These are phyloP conservation scores for Xylaria sp. DNA, from an alignment of 495 filamentous ascomycete genomes.

Conservation along the genomic window DNA sequence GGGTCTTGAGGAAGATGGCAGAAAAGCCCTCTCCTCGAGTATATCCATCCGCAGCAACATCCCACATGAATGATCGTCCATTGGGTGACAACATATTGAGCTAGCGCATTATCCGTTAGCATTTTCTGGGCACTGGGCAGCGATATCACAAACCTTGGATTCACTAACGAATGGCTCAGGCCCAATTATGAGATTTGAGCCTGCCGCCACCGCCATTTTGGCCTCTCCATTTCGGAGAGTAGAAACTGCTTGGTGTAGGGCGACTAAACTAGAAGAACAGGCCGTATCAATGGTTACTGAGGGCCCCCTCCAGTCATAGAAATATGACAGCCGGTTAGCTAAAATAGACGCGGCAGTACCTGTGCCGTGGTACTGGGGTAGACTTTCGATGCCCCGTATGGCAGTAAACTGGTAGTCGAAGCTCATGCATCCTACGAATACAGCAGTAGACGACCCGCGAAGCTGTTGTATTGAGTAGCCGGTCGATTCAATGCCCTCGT, in stretches of 20 bases:
- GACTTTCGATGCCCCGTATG: background rate
- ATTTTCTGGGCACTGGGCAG: background rate
- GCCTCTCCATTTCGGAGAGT: conserved; percentile 51
- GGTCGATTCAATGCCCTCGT: conserved; percentile 45
- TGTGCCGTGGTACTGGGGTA: background rate
- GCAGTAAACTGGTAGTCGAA: background rate
- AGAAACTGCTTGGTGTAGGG: conserved; percentile 48
- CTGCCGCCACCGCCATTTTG: conserved; percentile 47
- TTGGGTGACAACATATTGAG: conserved; percentile 42
- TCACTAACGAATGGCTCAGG: conserved; percentile 44
- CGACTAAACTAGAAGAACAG: conserved; percentile 51
- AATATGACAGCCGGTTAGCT: background rate
- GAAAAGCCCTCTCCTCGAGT: conserved; percentile 64
- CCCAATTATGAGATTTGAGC: conserved; percentile 44
- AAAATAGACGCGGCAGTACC: background rate
- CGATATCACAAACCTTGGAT: conserved; percentile 18
- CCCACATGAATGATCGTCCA: conserved; percentile 47
- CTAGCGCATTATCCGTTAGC: background rate
- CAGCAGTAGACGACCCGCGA: background rate
- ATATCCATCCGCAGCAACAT: conserved; percentile 65
- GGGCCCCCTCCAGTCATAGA: conserved; percentile 42
- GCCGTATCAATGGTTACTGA: conserved; percentile 51
- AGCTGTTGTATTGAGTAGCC: conserved; percentile 5
- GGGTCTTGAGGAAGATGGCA: conserved; percentile 61
- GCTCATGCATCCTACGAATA: conserved; percentile 2